A percentile compares a stretch with the other conserved stretches of the same genome.
phyloP scores from a whole-genome alignment of 176 grass and related monocot genomes.

The Musa acuminata region DNA sequence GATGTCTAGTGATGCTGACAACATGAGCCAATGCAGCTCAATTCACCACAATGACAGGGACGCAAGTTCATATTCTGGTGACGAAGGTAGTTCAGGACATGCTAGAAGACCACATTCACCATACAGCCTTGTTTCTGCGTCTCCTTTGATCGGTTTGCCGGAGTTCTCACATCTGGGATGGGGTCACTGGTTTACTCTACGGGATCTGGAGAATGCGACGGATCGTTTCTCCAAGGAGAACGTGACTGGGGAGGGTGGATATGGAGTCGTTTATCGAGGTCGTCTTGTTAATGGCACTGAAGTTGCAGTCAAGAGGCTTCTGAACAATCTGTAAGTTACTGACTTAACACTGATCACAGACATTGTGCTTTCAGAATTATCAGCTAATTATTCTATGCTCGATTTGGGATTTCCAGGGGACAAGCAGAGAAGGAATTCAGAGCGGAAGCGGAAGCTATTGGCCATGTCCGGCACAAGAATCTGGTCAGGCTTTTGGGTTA shows the following conservation, averaged over 20 bases:
- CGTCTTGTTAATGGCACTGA: conserved; percentile 60
- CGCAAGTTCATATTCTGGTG: conserved; percentile 69
- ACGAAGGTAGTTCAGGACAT: conserved; percentile 44
- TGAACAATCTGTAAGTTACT: conserved; percentile 86
- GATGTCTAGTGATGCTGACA: conserved; percentile 56
- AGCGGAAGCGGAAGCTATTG: conserved; percentile 96
- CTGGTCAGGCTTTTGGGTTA: conserved; percentile 88
- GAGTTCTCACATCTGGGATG: conserved; percentile 81
- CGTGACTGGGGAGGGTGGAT: conserved; percentile 83
- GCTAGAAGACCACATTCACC: conserved; percentile 52
- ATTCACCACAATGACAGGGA: conserved; percentile 59
- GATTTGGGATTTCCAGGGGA: conserved; percentile 38
- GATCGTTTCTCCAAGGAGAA: conserved; percentile 59
- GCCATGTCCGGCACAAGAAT: conserved; percentile 93
- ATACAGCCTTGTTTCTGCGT: conserved; percentile 33
- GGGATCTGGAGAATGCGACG: conserved; percentile 75
- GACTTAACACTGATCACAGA: neutral
- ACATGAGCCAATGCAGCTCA: conserved; percentile 74
- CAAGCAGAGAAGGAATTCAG: conserved; percentile 96
- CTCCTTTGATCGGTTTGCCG: conserved; percentile 54
- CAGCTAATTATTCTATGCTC: neutral
- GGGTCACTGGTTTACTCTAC: conserved; percentile 96
- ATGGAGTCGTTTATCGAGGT: conserved; percentile 81
- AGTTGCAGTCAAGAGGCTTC: conserved; percentile 93
- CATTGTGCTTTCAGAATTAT: neutral